These are phyloP conservation scores for Annona cherimola DNA, from an alignment of 164 flowering plant genomes.

Conservation along the genomic window DNA sequence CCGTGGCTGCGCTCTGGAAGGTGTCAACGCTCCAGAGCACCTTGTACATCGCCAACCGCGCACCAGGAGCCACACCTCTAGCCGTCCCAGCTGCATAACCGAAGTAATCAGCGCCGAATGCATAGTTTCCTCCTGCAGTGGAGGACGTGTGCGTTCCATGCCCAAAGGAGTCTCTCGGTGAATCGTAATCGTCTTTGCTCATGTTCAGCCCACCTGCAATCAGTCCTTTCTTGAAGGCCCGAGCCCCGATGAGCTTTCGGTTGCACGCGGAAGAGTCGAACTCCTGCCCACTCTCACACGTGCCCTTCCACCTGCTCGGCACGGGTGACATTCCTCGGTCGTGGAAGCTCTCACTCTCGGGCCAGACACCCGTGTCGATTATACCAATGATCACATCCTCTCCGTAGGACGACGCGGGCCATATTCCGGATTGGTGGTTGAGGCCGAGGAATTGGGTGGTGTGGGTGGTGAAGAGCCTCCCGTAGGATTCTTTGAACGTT, in stretches of 20 bases:
- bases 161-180: constrained; percentile 36
- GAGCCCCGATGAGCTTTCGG: constrained; percentile 71
- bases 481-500: constrained; percentile 30
- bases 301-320: constrained; percentile 66
- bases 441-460: constrained; percentile 49
- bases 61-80: constrained; percentile 29
- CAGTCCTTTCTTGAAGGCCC: constrained; percentile 54
- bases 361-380: no score
- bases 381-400: constrained; percentile 58
- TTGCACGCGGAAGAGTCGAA: constrained; percentile 63
- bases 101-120: constrained; percentile 33
- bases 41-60: constrained; percentile 45
- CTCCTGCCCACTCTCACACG: constrained; percentile 38
- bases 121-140: constrained; percentile 27
- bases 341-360: constrained; percentile 56
- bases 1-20: constrained; percentile 20
- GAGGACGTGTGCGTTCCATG: constrained; percentile 46
- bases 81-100: constrained; percentile 43
- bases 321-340: constrained; percentile 46
- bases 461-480: constrained; percentile 49
- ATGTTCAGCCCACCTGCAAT: constrained; percentile 27
- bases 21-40: constrained; percentile 12
- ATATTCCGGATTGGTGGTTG: constrained; percentile 29
- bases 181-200: constrained; percentile 26
- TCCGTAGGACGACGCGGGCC: constrained; percentile 47